Conservation (phyloP, 371 early-diverging fungal species). For the Actinomortierella ambigua region DNA sequence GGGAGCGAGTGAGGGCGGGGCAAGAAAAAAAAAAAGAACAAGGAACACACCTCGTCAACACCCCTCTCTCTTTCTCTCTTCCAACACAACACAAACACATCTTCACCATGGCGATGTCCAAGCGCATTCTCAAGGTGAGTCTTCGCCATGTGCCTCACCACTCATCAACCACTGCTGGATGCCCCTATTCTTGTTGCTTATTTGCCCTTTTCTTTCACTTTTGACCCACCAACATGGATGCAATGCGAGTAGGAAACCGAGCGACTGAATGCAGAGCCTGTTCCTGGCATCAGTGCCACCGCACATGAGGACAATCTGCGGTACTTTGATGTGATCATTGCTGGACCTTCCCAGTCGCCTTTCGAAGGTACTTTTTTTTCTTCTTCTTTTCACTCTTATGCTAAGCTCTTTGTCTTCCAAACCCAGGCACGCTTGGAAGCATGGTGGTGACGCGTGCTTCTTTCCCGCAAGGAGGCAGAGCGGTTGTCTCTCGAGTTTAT, state of each 20-base stretch:
- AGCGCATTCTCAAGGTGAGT: constrained; percentile 80
- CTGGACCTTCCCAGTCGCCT: constrained; percentile 96
- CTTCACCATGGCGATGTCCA: constrained; percentile 66
- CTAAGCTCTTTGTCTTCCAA: not conserved
- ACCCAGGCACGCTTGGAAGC: not conserved
- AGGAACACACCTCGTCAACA: no score
- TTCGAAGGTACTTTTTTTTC: constrained; percentile 84
- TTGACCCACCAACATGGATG: not conserved
- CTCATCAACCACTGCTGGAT: constrained; percentile 1
- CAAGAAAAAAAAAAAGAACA: not conserved
- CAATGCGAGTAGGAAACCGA: constrained; percentile 86
- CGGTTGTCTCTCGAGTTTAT: no score
- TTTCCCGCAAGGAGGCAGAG: no score
- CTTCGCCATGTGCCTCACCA: not conserved
- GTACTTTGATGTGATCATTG: constrained; percentile 97
- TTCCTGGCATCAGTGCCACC: constrained; percentile 92
- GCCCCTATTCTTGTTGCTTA: not conserved
- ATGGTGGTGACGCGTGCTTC: not conserved
- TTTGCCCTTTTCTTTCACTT: not conserved
- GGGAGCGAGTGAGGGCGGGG: not conserved
- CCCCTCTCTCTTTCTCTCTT: not conserved
- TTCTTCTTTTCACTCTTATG: not conserved
- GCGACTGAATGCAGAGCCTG: constrained; percentile 91
- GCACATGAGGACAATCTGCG: constrained; percentile 96
- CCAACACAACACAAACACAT: not conserved